Evolutionary conservation across 2,329 filamentous ascomycete species (phyloP).

Genomic region (Byssoonygena ceratinophila): DNA sequence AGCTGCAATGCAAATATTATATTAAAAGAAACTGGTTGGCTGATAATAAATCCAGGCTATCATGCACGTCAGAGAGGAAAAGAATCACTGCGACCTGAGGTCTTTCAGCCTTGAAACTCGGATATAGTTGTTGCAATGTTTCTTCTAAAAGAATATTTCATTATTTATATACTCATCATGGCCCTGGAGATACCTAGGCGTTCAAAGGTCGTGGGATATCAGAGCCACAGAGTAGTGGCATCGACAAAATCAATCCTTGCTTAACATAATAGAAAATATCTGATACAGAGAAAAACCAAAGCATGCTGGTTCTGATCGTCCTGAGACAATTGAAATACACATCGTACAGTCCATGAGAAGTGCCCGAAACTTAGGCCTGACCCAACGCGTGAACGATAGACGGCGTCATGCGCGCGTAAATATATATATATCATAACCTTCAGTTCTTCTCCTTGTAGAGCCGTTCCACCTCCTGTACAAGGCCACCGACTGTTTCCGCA

Average conservation of each 20-base stretch:
- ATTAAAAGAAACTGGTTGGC: no score
- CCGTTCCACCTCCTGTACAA: slow-evolving; percentile 67
- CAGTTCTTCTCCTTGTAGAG: slow-evolving; percentile 42
- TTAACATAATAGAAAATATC: neutral
- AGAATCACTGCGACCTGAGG: no score
- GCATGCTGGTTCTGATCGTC: neutral
- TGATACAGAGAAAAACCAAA: neutral
- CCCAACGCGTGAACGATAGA: neutral
- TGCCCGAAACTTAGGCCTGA: neutral
- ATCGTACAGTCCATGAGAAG: neutral
- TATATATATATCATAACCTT: neutral
- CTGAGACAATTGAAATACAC: neutral
- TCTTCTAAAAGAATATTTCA: no score
- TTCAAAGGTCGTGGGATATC: no score
- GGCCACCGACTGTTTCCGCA: slow-evolving; percentile 47
- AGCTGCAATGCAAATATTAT: no score
- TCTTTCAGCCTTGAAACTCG: no score
- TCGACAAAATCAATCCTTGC: neutral
- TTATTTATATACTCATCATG: neutral
- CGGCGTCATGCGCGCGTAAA: no score
- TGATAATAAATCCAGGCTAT: no score
- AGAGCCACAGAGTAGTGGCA: no score
- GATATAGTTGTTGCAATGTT: no score
- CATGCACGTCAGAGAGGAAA: no score
- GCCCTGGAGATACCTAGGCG: neutral